Base-by-base conservation (phyloP, 2,329 filamentous ascomycete genomes). In the Fusarium stilboides region DNA sequence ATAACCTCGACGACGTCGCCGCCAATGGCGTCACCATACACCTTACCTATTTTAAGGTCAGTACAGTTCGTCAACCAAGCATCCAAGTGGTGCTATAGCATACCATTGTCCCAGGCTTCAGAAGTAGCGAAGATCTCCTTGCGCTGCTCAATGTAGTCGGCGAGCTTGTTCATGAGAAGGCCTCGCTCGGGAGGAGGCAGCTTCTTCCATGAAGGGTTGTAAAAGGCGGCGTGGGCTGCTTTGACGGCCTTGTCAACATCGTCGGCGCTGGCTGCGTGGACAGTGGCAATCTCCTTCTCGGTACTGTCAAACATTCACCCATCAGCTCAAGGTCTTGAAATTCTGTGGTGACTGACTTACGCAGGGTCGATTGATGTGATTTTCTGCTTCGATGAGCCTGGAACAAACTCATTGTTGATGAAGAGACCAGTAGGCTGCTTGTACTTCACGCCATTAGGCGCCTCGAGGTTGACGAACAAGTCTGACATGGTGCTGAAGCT, bases 331-430 rank as follows among this genome's bases (percentile, higher is more conserved):
- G 34, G 8, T 15, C 28, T 20, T 8, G 4, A 8, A 28, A 3
- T 7, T 8, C 12, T 6, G 12, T 10, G 28, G n/a, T 8, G 26
- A 9, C 20, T 8, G 19, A 64, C 72, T 68, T 49, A 77, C 75
- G 75, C 76, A 46, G 76, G 76, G 37, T 77, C 74, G 42, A 75
- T 70, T 12, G 74, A 75, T 34, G 61, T 64, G n/a, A 77, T 71
- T 26, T 74, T 77, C 26, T 68, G 61, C 28, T 67, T 73, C 3
- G 72, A 68, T 3, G 71, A 69, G 20, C 73, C 68, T 8, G 71
- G 54, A n/a, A 94, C 90, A 78, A 92, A 94, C 77, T 94, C 91
- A 68, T 94, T 94, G 83, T 94, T 93, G 82, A 95, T 94, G 80
- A 94, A 95, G 10, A 95, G 85, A 31, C 93, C 93, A 28, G 88